Base-by-base conservation (phyloP, 208 protist genomes). In the Strigomonas culicis region DNA sequence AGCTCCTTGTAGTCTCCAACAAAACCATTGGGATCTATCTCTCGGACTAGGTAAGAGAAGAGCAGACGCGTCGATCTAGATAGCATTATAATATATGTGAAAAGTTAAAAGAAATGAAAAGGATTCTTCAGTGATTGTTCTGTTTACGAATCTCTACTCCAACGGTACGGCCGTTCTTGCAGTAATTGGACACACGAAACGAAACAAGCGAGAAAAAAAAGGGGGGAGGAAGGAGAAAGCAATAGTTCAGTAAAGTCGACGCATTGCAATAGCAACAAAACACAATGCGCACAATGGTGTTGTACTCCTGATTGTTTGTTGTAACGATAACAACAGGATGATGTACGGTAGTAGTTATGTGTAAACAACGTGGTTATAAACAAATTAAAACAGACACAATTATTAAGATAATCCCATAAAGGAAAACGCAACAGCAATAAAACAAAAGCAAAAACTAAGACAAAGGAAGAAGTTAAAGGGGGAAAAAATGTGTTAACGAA, bases 21-120 rank as follows among this genome's bases (percentile, higher is more conserved):
- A 55, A 96, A 93, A 19, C 90, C 90, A 11, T 79, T 73, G 4
- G 72, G 50, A 64, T 95, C 90, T 27, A 95, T 84, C 53, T 87
- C 67, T n/a, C 86, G 82, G 19, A 93, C 70, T 22, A 95, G 63
- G 56, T 83, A 74, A 0, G 68, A 62, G 44, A 79, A 74, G 32
- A 63, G 51, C 46, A 46, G 63, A 6, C 34, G 34, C 10, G 4
- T 39, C 7, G 34, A 39, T 39, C 34, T 39, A 39, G 34, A 13
- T 39, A 39, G 43, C 27, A 47, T 27, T n/a, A 39, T 1, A 17
- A 49, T 49, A 44, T 47, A 28, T 17, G 4, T 17, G 15, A 21
- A 21, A 32, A 25, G 46, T 43, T 21, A 68, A 28, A 59, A n/a
- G 44, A 43, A 58, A 59, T n/a, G 43, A 32, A 46, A 1, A 53